Base-by-base conservation (phyloP, 331 rosid species). In the Ulmus americana region DNA sequence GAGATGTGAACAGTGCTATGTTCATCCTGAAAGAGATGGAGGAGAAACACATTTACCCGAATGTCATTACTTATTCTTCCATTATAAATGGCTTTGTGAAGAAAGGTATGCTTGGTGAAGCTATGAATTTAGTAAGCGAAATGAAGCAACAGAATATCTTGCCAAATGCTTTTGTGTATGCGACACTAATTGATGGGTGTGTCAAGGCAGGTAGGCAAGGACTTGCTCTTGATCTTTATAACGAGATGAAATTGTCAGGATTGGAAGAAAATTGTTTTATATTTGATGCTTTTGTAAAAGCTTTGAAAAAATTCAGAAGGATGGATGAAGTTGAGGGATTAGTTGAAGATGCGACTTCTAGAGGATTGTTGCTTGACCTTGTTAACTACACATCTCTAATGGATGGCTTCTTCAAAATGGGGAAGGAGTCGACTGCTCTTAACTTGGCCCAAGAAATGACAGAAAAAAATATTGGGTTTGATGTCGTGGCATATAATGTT, bases 401-500 rank as follows among this genome's bases (percentile, higher is more conserved):
- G 82, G 98, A 87, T 81, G 88, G 88, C 39, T 89, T 82, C 81
- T 84, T 89, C 65, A 84, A 81, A 71, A 79, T 70, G 58, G 90
- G 90, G 71, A 81, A 80, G 6, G 90, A 85, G 56, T 76, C 87
- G 3, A 75, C 77, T 44, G 95, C 95, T 40, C 83, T 89, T 42
- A 72, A 76, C 70, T 41, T 85, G 58, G 81, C 84, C 60, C 90
- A 87, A 77, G 97, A 85, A 82, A 82, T 94, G 95, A 73, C 69
- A 53, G 84, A 88, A 67, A 83, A 75, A 73, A 73, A 76, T 61
- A 70, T 70, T 8, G 77, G 58, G 77, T 76, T 89, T 69, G 97
- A 94, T 79, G 77, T 85, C 66, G 82, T 85, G 70, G 90, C 98
- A 54, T 94, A 80, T 75, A 94, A 94, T 84, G 95, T 82, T 69